Evolutionary conservation across 2,329 filamentous ascomycete genomes (phyloP), one percentile per base, ranked within the genome.

Genomic region (Penicillium decumbens): DNA sequence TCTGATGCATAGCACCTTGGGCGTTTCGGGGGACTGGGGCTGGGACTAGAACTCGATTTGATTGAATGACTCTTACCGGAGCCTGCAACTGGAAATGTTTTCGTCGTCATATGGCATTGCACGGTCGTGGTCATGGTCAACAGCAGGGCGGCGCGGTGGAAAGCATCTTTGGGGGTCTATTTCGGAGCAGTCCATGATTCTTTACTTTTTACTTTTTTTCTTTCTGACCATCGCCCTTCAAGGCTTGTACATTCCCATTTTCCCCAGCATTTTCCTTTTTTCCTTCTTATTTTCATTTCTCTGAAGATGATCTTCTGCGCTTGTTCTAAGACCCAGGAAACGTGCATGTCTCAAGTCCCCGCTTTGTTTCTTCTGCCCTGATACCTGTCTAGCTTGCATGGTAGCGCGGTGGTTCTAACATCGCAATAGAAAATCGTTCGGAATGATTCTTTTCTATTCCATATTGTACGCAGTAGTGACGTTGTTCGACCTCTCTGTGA

Each of bases 1-100:
- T 67, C 57, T 55, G 63, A 64, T 65, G 65, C 65, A 68, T 68
- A 67, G 65, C 65, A 66, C 64, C 55, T 64, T 58, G 59, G 65
- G 65, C 65, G 65, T 68, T 67, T 60, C 48, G 53, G 59, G 63
- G 20, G 20, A 23, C 20, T 23, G 20, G 20, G 63, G 61, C 59
- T 59, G 55, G 63, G 62, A 63, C 63, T 67, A 66, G 64, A 66
- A 25, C 60, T 67, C 59, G 63, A 55, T 62, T 64, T 65, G 61
- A 62, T 60, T 63, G 59, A 62, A 61, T 61, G 58, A 59, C 62
- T 62, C 50, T 47, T 48, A 43, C 56, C 50, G 60, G 58, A 63
- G 60, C 56, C 58, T 57, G 58, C 56, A 49, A 62, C 55, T 63
- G 58, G 62, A 65, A 60, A 61, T 61, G 66, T 67, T 62, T 68